phyloP scores from a whole-genome alignment of 2,329 filamentous ascomycete species.

The Pestalotiopsis sp. region DNA sequence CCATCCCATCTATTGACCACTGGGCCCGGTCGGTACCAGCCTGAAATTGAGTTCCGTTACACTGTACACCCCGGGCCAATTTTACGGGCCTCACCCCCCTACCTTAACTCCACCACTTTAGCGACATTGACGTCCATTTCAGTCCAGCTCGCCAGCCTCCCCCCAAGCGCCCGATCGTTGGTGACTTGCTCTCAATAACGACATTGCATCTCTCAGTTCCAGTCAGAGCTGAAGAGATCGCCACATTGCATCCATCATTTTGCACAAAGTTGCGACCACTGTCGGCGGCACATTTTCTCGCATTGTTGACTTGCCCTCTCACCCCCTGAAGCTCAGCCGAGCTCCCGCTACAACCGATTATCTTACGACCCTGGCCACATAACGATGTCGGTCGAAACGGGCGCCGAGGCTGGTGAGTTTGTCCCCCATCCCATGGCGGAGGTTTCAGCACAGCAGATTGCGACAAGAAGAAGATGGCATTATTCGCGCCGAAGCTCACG shows the following conservation, averaged over 20 bases:
- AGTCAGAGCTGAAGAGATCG: neutral
- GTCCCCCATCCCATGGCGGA: neutral
- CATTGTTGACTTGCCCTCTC: neutral
- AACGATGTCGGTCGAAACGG: constrained; percentile 33
- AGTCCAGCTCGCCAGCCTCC: constrained; percentile 6
- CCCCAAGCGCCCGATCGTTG: neutral
- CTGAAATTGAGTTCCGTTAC: constrained; percentile 1
- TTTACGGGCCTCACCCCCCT: constrained; percentile 10
- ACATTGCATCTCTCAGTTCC: neutral
- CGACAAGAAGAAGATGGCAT: neutral
- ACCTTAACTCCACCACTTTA: constrained; percentile 9
- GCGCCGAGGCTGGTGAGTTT: constrained; percentile 21
- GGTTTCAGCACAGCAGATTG: neutral
- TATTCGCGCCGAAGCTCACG: constrained; percentile 20
- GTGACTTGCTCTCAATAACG: neutral
- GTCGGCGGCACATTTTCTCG: neutral
- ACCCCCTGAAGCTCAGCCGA: constrained; percentile 17
- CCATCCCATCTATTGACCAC: neutral
- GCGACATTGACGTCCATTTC: constrained; percentile 3
- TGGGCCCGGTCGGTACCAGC: neutral
- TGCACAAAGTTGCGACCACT: neutral
- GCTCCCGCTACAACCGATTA: constrained; percentile 23
- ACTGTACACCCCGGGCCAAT: neutral
- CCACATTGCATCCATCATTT: neutral
- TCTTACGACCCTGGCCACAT: constrained; percentile 28